Conservation (phyloP, 768 basidiomycete genomes). For the Naematelia encephala region DNA sequence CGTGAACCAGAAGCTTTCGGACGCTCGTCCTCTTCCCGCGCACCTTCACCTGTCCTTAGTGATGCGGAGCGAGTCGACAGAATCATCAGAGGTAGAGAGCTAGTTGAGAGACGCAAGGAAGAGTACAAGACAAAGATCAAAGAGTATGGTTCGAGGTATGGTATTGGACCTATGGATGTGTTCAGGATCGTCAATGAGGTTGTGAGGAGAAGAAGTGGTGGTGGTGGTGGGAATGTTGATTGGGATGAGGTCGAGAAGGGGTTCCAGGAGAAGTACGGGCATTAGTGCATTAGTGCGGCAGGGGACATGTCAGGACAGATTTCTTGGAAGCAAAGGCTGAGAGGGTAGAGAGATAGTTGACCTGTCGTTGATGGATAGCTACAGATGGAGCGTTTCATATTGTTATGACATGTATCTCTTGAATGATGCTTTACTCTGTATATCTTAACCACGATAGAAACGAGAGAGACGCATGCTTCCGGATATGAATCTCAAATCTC, state of each 20-base stretch:
- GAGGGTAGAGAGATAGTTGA: no score
- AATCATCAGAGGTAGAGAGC: conserved; percentile 7
- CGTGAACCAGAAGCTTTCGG: not conserved
- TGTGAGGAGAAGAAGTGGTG: not conserved
- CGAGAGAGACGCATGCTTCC: no score
- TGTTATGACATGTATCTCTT: no score
- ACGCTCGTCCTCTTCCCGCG: not conserved
- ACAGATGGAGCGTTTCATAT: no score
- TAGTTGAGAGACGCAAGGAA: conserved; percentile 5
- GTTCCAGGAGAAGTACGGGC: conserved; percentile 4
- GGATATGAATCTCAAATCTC: no score
- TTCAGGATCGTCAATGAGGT: conserved; percentile 6
- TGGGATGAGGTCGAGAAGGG: conserved; percentile 16
- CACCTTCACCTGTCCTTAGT: not conserved
- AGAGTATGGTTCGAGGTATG: conserved; percentile 9
- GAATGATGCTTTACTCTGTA: no score
- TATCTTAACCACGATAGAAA: no score
- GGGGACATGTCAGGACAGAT: no score
- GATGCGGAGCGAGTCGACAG: not conserved
- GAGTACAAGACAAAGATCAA: conserved; percentile 6
- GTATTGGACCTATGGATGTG: conserved; percentile 1
- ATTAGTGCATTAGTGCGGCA: no score
- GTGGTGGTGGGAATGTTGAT: conserved; percentile 4
- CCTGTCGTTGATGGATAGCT: no score
- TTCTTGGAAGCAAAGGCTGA: no score